Conservation (phyloP, 2,329 filamentous ascomycete genomes). For the Massarina eburnea region DNA sequence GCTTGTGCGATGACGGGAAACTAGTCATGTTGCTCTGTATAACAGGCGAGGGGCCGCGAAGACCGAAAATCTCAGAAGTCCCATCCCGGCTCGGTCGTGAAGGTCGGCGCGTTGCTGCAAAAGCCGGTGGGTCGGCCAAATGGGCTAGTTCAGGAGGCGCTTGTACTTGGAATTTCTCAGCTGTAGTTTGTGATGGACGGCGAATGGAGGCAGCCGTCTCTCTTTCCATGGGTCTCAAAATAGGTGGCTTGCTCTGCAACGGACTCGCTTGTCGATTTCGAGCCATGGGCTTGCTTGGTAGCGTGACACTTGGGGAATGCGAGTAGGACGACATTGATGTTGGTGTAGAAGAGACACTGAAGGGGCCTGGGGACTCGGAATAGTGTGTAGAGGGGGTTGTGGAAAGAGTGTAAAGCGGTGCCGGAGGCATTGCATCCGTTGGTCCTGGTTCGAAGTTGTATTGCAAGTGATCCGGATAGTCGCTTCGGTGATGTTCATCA, state of each 20-base stretch:
- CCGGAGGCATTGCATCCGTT: conserved; percentile 67
- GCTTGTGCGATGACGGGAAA: conserved; percentile 53
- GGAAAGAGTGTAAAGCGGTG: conserved; percentile 67
- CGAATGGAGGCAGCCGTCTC: neutral
- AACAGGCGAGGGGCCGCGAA: conserved; percentile 54
- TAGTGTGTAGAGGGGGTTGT: conserved; percentile 74
- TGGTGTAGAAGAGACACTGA: conserved; percentile 76
- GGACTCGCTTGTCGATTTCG: conserved; percentile 59
- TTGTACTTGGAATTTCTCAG: conserved; percentile 22
- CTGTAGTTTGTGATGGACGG: conserved; percentile 4
- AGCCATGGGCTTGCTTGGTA: conserved; percentile 46
- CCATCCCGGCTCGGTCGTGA: conserved; percentile 50
- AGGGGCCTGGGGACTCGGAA: conserved; percentile 71
- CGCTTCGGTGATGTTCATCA: conserved; percentile 28
- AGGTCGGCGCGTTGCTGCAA: conserved; percentile 51
- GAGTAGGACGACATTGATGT: conserved; percentile 78
- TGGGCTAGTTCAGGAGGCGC: conserved; percentile 47
- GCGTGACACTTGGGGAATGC: conserved; percentile 66
- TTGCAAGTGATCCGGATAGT: conserved; percentile 21
- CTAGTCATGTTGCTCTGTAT: conserved; percentile 59
- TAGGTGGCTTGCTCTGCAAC: conserved; percentile 59
- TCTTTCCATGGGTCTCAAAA: conserved; percentile 51
- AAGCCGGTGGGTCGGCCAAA: conserved; percentile 61
- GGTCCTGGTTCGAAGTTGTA: conserved; percentile 54
- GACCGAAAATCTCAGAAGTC: conserved; percentile 46